A percentile compares a stretch with the other conserved stretches of the same genome.
These are phyloP conservation scores for Wallemia ichthyophaga DNA, from an alignment of 1,284 basidiomycete genomes.

Conservation along the genomic window DNA sequence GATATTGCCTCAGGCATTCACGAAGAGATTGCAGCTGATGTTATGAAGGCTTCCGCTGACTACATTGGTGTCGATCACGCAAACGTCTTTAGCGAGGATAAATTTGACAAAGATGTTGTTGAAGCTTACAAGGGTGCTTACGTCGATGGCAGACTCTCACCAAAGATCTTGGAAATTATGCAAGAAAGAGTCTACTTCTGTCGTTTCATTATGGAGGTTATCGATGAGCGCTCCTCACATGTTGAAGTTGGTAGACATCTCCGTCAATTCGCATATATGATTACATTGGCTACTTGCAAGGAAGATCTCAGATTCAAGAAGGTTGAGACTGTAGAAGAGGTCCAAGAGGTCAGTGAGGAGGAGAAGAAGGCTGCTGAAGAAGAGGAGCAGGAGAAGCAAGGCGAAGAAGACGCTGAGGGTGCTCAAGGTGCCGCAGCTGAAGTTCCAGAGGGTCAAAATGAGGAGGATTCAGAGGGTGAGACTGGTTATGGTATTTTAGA, in stretches of 20 bases:
- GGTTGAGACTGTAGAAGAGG: not conserved
- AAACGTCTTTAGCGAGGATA: constrained; percentile 11
- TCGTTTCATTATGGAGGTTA: constrained; percentile 37
- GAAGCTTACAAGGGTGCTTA: constrained; percentile 28
- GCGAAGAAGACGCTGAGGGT: not conserved
- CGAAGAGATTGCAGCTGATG: not conserved
- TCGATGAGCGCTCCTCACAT: constrained; percentile 22
- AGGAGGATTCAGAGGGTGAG: not conserved
- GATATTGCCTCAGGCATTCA: constrained; percentile 1
- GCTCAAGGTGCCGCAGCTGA: not conserved
- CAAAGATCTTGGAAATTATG: constrained; percentile 28
- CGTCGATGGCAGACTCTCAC: constrained; percentile 26
- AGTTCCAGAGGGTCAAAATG: too few relatives aligned
- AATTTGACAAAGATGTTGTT: constrained; percentile 3
- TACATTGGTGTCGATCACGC: constrained; percentile 13
- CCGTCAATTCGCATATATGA: not conserved
- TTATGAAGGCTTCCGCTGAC: not conserved
- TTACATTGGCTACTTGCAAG: not conserved
- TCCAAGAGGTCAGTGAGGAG: not conserved
- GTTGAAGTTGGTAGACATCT: not conserved
- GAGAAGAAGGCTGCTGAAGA: not conserved
- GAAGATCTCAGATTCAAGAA: not conserved
- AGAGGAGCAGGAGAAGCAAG: not conserved
- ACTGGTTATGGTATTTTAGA: not conserved
- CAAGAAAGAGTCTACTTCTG: constrained; percentile 35